Percentiles rank a stretch among this genome's conserved stretches.
These are phyloP conservation scores for Hsuehochloa calcarea DNA, from an alignment of 176 grass and related monocot genomes.

Conservation along the genomic window DNA sequence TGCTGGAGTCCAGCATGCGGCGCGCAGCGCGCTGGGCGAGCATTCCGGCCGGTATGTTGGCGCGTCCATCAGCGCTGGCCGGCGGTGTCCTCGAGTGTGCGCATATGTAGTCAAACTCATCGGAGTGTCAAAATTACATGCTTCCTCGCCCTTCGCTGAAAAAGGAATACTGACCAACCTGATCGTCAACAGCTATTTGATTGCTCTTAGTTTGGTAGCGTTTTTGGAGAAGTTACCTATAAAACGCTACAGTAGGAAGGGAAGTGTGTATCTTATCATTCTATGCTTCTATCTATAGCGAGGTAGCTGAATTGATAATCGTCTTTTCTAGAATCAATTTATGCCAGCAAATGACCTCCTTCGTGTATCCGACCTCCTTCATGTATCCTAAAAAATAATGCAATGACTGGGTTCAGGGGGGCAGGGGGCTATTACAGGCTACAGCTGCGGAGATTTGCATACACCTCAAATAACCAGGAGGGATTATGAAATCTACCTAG, in stretches of 20 bases:
- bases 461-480: not conserved
- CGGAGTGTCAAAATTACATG: not conserved
- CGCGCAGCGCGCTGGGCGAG: no score
- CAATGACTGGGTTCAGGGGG: no score
- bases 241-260: not conserved
- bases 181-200: not conserved
- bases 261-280: not conserved
- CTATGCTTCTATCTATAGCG: not conserved
- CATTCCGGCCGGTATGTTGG: not conserved
- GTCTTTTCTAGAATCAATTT: not conserved
- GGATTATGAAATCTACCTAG: no score
- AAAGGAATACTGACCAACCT: not conserved
- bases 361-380: not conserved
- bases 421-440: not conserved
- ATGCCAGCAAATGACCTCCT: not conserved
- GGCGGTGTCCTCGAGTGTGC: not conserved
- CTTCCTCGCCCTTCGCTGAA: not conserved
- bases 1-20: not conserved
- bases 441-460: not conserved
- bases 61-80: not conserved
- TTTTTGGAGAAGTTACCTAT: no score
- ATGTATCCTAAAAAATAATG: not conserved
- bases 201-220: no score
- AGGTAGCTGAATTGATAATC: not conserved
- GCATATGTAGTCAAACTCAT: not conserved